Evolutionary conservation across 176 grass and related monocot species (phyloP), one percentile per base, ranked within the genome.

Genomic region (Ensete glaucum): DNA sequence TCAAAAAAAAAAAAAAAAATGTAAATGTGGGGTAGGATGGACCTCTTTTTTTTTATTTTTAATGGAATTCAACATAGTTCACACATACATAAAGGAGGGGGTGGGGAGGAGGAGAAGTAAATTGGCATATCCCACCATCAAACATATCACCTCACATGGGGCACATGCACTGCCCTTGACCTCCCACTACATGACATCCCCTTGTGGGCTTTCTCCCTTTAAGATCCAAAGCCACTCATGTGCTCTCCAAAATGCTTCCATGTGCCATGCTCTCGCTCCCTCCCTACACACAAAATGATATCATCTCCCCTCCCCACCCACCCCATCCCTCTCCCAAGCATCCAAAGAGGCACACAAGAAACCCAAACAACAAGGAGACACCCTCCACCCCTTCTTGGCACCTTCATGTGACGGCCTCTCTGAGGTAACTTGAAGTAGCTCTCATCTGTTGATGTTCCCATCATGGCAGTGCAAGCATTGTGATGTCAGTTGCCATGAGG

Each of bases 391-490:
- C 66, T n/a, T n/a, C n/a, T n/a, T n/a, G n/a, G n/a, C n/a, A n/a
- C n/a, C 34, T 24, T 66, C 60, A 43, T 51, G 34, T 10, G 63
- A 69, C 2, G 29, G 3, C 29, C 29, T 34, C 29, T 34, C 3
- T 34, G 29, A 34, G 34, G 3, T 15, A 27, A 69, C 64, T 7
- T 14, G 63, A 22, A 68, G 26, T 22, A n/a, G 16, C 34, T 43
- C 76, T 78, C 76, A 78, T 69, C 76, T 57, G 63, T 11, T 78
- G 48, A 55, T 78, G 76, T 48, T 69, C 52, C 64, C 76, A 63
- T 57, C 12, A 16, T 8, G n/a, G 22, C 51, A 77, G 26, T 67
- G 27, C 75, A 77, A 65, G 19, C 62, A 49, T 52, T 52, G 62
- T 66, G 75, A 27, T 67, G 59, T 77, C 75, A 62, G 7, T 16